Conservation (phyloP, 805 yeast species). For the Yamadazyma takamatsuzukensis region DNA sequence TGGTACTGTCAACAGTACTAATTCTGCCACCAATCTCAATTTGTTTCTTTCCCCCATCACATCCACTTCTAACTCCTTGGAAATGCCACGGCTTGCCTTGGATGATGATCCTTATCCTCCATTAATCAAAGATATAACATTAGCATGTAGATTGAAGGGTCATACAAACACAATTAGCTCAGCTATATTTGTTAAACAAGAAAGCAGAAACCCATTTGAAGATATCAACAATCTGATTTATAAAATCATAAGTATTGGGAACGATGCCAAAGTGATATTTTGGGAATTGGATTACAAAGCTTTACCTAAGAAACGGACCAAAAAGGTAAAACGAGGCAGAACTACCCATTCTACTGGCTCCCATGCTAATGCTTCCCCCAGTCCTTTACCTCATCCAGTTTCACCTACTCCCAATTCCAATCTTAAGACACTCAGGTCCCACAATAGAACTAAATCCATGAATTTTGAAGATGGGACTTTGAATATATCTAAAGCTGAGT, state of each 20-base stretch:
- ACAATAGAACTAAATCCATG: slow-evolving; percentile 6
- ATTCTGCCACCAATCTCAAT: slow-evolving; percentile 11
- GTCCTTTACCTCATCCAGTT: slow-evolving; percentile 1
- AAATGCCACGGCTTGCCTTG: neutral
- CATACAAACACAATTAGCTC: slow-evolving; percentile 34
- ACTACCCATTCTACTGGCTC: slow-evolving; percentile 4
- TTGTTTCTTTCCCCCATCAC: slow-evolving; percentile 19
- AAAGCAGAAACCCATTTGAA: slow-evolving; percentile 13
- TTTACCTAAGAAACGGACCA: slow-evolving; percentile 29
- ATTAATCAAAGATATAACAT: slow-evolving; percentile 31
- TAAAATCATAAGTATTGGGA: slow-evolving; percentile 35
- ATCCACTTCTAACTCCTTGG: slow-evolving; percentile 11
- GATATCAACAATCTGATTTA: slow-evolving; percentile 20
- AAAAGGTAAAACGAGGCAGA: slow-evolving; percentile 1
- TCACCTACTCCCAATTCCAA: neutral
- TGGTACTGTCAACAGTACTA: slow-evolving; percentile 33
- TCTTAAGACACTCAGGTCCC: slow-evolving; percentile 4
- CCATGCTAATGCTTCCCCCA: no score
- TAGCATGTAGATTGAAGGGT: slow-evolving; percentile 36
- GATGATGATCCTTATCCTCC: slow-evolving; percentile 25
- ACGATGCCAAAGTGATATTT: slow-evolving; percentile 36
- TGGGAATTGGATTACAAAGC: slow-evolving; percentile 46
- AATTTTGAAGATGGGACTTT: slow-evolving; percentile 2
- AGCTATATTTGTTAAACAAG: slow-evolving; percentile 23
- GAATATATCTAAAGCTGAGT: no score